These are phyloP conservation scores for Colletotrichum plurivorum DNA, from an alignment of 2,329 filamentous ascomycete species.

Conservation along the genomic window DNA sequence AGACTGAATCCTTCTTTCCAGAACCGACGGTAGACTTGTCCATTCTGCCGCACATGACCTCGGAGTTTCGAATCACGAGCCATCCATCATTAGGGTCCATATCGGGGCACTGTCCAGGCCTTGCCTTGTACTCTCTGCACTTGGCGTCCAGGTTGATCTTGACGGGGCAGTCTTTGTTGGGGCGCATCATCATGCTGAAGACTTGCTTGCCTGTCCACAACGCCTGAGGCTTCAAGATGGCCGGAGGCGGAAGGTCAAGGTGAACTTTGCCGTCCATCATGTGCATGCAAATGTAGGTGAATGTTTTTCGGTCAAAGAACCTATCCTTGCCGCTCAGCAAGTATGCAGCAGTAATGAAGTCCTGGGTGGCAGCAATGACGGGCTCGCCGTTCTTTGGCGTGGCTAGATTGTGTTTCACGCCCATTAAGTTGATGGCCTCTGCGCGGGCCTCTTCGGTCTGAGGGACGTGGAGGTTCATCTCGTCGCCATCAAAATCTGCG, in stretches of 20 bases:
- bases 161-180: conserved; percentile 86
- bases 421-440: conserved; percentile 97
- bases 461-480: conserved; percentile 99
- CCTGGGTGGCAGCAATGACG: conserved; percentile 98
- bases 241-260: conserved; percentile 88
- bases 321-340: conserved; percentile 92
- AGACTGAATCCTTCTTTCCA: conserved; percentile 97
- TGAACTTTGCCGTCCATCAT: conserved; percentile 88
- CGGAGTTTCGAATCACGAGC: conserved; percentile 94
- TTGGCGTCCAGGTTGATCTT: conserved; percentile 94
- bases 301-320: conserved; percentile 91
- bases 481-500: conserved; percentile 98
- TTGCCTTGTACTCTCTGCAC: conserved; percentile 83
- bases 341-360: conserved; percentile 97
- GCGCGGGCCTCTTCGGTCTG: conserved; percentile 97
- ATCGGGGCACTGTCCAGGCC: conserved; percentile 70
- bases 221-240: conserved; percentile 86
- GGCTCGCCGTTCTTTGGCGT: conserved; percentile 98
- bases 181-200: conserved; percentile 91
- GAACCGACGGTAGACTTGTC: conserved; percentile 98
- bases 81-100: conserved; percentile 91
- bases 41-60: conserved; percentile 97
- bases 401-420: conserved; percentile 94
- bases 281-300: conserved; percentile 90
- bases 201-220: conserved; percentile 98